Percentiles rank a stretch among this genome's conserved stretches.
phyloP scores from a whole-genome alignment of 148 eudicot genomes.

The Fallopia convolvulus region DNA sequence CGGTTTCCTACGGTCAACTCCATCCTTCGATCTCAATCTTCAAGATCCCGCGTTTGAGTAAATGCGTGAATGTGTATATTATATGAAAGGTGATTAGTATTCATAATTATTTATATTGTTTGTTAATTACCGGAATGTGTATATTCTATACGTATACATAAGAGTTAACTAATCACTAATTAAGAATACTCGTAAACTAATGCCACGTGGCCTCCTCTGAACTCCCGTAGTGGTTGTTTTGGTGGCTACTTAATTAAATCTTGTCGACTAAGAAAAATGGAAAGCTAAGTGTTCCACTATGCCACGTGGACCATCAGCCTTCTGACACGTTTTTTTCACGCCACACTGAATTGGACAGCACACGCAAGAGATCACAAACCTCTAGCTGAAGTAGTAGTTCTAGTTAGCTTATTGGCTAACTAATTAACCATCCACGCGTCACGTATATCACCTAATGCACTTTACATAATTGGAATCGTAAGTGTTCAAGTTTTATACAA shows the following conservation, averaged over 20 bases:
- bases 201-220: background rate
- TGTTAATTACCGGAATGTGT: background rate
- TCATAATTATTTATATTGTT: background rate
- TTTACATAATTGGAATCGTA: no score
- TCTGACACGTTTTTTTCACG: background rate
- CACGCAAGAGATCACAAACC: no score
- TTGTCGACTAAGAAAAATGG: background rate
- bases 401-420: background rate
- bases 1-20: no score
- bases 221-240: background rate
- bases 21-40: no score
- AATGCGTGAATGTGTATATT: no score
- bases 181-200: background rate
- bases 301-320: background rate
- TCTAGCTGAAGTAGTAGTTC: no score
- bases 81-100: background rate
- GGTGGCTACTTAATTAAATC: background rate
- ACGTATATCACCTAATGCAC: background rate
- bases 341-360: no score
- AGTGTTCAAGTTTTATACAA: no score
- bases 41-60: no score
- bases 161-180: no score
- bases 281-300: background rate
- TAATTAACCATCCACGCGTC: background rate
- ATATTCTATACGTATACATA: background rate